Base-by-base conservation (phyloP, 257 asterid genomes). In the Solanum corneliomulleri region DNA sequence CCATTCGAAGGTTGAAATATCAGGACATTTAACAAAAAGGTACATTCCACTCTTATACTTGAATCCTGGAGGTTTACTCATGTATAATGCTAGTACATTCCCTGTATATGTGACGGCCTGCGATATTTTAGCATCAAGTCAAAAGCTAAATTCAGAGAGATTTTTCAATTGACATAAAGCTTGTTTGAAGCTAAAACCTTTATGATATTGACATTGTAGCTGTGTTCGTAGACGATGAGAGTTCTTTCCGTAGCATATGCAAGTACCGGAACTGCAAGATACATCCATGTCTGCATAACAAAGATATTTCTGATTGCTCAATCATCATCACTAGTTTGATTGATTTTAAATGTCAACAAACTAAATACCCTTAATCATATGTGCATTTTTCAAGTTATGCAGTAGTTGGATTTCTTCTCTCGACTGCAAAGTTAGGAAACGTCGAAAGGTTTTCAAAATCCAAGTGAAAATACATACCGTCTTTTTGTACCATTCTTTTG, bases 31-130 rank as follows among this genome's bases (percentile, higher is more conserved):
- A 88, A 97, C 98, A 80, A 97, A 97, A 72, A 97, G 90, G 89
- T 97, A 97, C 98, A 95, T 95, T 83, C 99, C 99, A 84, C 99
- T 97, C 93, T 94, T 95, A 93, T 95, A 97, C 88, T 90, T 94
- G 95, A 97, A 94, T 75, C 94, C 97, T 2, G 90, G 81, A 70
- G 99, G 99, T 78, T 89, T 97, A 76, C 95, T 94, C 98, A 95
- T 90, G 93, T 97, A 93, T 31, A 97, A 78, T 56, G 99, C 98
- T 66, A 97, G 89, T 15, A 97, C 98, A 88, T 95, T 94, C 85
- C 99, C 98, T 71, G 98, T 91, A 82, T 97, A 97, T 84, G 94
- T 91, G 14, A 94, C 96, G 49, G 98, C 98, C 99, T 97, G 96
- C 86, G 82, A 41, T 16, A 12, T 83, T 83, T 49, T 44, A 85